A percentile compares a stretch with the other conserved stretches of the same genome.
phyloP scores from a whole-genome alignment of 257 asterid genomes.

The Datura wrightii region DNA sequence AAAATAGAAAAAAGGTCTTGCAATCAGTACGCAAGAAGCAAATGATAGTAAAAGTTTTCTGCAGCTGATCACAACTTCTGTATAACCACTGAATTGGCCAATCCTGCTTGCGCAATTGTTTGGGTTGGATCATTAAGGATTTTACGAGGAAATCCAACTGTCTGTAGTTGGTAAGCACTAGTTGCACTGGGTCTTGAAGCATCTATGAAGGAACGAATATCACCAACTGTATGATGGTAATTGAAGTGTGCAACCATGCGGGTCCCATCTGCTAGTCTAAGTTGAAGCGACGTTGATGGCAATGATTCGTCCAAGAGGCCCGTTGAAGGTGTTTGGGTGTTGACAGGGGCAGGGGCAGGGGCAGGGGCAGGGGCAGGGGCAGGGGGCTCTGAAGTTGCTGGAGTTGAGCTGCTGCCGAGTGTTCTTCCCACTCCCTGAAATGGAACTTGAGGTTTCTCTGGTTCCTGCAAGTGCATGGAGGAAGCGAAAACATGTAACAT shows the following conservation, averaged over 20 bases:
- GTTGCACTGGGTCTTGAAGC: slow-evolving; percentile 75
- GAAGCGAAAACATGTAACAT: not conserved
- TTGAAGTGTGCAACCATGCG: slow-evolving; percentile 93
- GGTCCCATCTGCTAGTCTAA: slow-evolving; percentile 91
- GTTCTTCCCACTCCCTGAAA: too few species aligned
- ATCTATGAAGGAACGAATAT: slow-evolving; percentile 72
- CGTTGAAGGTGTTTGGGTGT: slow-evolving; percentile 58
- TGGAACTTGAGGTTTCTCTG: too few species aligned
- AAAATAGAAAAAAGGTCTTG: not conserved
- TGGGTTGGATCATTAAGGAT: slow-evolving; percentile 67
- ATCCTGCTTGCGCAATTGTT: slow-evolving; percentile 86
- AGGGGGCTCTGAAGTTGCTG: too few species aligned
- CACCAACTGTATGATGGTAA: slow-evolving; percentile 72
- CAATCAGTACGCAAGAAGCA: not conserved
- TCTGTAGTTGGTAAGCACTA: slow-evolving; percentile 65
- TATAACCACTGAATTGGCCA: slow-evolving; percentile 83
- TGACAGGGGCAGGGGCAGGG: too few species aligned
- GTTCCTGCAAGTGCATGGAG: not conserved
- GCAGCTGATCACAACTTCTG: slow-evolving; percentile 52
- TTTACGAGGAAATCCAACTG: slow-evolving; percentile 81
- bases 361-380: too few species aligned
- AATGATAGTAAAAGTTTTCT: not conserved
- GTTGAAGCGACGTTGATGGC: slow-evolving; percentile 89
- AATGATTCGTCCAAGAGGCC: slow-evolving; percentile 62
- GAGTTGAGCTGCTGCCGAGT: too few species aligned